These are phyloP conservation scores for Cutaneotrichosporon cyanovorans DNA, from an alignment of 1,284 basidiomycete species.

Conservation along the genomic window DNA sequence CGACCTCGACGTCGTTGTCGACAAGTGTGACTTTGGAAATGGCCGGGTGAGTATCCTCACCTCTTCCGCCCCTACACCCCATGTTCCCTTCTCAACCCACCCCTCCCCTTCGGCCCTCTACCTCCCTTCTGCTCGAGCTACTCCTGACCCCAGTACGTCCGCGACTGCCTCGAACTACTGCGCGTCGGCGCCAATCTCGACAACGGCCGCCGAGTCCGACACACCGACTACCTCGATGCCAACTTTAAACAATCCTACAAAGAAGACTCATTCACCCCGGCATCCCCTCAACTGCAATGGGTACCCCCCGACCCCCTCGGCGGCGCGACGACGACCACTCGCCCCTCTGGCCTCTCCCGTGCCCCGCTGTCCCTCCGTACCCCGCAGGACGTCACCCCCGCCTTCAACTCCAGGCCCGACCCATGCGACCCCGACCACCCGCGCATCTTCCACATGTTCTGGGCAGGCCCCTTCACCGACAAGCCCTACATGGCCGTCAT, in stretches of 20 bases:
- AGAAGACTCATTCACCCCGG: conserved; percentile 8
- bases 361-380: conserved; percentile 31
- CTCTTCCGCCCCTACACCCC: too few species aligned
- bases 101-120: conserved; percentile 1
- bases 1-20: conserved; percentile 79
- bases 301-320: conserved; percentile 9
- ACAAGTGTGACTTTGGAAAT: conserved; percentile 72
- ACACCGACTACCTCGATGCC: conserved; percentile 51
- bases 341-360: conserved; percentile 26
- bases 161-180: conserved; percentile 67
- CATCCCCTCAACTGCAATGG: conserved; percentile 1
- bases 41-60: conserved; percentile 53
- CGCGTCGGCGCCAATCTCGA: conserved; percentile 61
- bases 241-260: conserved; percentile 60
- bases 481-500: conserved; percentile 71
- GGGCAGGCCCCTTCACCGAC: conserved; percentile 75
- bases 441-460: conserved; percentile 75
- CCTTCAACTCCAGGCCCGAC: conserved; percentile 37
- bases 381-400: conserved; percentile 24
- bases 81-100: conserved; percentile 15
- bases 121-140: neutral
- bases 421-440: conserved; percentile 64
- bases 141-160: conserved; percentile 54
- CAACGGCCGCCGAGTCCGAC: conserved; percentile 53
- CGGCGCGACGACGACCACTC: neutral